phyloP scores from a whole-genome alignment of 2,329 filamentous ascomycete genomes.

The Magnaporthiopsis incrustans region DNA sequence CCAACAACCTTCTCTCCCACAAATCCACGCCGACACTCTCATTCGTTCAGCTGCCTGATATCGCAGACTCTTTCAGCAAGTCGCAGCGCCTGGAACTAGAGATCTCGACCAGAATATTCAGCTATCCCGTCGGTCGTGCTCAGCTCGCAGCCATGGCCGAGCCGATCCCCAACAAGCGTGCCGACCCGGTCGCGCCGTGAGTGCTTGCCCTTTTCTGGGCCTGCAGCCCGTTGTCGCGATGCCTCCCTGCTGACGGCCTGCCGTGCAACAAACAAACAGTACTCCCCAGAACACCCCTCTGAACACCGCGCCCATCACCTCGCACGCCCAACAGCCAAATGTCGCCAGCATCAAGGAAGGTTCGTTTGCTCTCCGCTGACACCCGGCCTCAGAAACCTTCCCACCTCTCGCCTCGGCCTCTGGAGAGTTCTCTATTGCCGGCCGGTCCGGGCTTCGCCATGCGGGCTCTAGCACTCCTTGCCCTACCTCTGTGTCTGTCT shows the following conservation, averaged over 20 bases:
- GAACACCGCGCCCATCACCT: constrained; percentile 93
- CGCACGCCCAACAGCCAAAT: constrained; percentile 90
- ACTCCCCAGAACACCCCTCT: constrained; percentile 98
- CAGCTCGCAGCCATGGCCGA: constrained; percentile 41
- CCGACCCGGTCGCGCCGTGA: constrained; percentile 51
- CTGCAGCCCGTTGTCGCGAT: constrained; percentile 6
- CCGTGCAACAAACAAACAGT: neutral
- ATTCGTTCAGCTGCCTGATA: neutral
- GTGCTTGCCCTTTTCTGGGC: constrained; percentile 22
- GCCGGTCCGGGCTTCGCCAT: neutral
- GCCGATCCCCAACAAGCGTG: constrained; percentile 56
- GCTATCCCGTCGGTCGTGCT: neutral
- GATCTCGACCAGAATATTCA: neutral
- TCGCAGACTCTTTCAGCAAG: neutral
- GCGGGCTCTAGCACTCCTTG: neutral
- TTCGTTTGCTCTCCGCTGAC: constrained; percentile 35
- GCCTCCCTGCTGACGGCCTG: neutral
- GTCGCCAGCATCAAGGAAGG: constrained; percentile 96
- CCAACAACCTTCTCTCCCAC: neutral
- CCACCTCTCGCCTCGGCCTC: neutral
- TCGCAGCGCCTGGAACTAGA: neutral
- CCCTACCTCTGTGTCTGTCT: neutral
- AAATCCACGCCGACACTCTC: neutral
- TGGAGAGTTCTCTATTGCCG: neutral
- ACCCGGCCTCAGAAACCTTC: neutral